Conservation (phyloP, 495 filamentous ascomycete species). For the Neurospora tetraspora region DNA sequence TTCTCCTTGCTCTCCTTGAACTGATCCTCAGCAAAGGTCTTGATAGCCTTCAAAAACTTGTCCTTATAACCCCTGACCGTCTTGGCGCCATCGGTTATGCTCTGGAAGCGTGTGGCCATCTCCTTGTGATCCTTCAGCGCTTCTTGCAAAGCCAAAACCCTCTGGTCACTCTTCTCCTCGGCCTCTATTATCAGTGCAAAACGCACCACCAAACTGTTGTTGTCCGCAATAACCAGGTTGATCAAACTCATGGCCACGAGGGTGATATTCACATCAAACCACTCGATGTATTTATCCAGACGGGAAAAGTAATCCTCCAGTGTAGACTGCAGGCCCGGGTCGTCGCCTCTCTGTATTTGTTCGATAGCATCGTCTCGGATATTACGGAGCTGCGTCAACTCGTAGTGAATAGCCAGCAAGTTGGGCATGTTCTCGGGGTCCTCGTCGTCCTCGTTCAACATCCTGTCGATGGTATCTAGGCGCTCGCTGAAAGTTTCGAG, state of each 20-base stretch:
- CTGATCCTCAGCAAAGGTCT: conserved; percentile 58
- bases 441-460: conserved; percentile 71
- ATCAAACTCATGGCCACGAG: conserved; percentile 84
- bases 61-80: conserved; percentile 93
- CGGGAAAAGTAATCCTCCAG: conserved; percentile 79
- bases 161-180: conserved; percentile 91
- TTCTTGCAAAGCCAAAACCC: conserved; percentile 81
- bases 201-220: conserved; percentile 79
- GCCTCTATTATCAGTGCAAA: conserved; percentile 87
- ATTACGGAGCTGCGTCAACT: conserved; percentile 80
- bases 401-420: conserved; percentile 77
- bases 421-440: conserved; percentile 88
- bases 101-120: conserved; percentile 84
- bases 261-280: conserved; percentile 93
- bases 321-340: conserved; percentile 63
- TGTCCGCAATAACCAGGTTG: conserved; percentile 70
- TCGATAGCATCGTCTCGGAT: conserved; percentile 94
- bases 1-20: conserved; percentile 63
- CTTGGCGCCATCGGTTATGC: conserved; percentile 83
- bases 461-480: conserved; percentile 58
- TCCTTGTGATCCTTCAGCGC: conserved; percentile 92
- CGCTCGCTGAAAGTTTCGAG: conserved; percentile 76
- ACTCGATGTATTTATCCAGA: conserved; percentile 78
- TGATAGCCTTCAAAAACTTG: conserved; percentile 76
- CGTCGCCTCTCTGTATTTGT: conserved; percentile 69